Conservation (phyloP, 1,139 yeast species). For the Sugiyamaella pinicola region DNA sequence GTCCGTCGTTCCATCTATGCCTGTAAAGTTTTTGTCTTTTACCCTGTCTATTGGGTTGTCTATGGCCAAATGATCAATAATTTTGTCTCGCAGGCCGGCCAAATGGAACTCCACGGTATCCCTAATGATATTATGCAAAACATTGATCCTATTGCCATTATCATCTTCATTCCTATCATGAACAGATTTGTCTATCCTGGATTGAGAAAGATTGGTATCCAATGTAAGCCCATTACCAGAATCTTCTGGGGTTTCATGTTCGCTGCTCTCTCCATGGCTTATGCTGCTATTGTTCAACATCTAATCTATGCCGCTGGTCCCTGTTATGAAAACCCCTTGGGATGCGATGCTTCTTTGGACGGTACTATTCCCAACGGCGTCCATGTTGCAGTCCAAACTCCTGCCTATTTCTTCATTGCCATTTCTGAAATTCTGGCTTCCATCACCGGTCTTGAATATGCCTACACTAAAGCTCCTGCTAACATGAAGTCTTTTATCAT, state of each 20-base stretch:
- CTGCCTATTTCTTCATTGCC: constrained; percentile 64
- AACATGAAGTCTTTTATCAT: constrained; percentile 67
- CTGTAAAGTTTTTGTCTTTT: constrained; percentile 63
- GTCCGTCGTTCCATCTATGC: constrained; percentile 59
- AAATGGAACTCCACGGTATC: constrained; percentile 62
- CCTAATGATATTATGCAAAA: constrained; percentile 70
- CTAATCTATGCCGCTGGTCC: constrained; percentile 73
- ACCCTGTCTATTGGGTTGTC: constrained; percentile 67
- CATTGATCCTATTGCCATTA: constrained; percentile 61
- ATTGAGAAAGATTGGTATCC: constrained; percentile 51
- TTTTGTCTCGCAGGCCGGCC: constrained; percentile 65
- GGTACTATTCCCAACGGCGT: constrained; percentile 51
- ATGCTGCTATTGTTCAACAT: constrained; percentile 81
- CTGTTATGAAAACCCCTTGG: constrained; percentile 64
- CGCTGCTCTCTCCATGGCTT: constrained; percentile 69
- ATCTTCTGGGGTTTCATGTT: constrained; percentile 75
- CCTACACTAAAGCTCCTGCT: constrained; percentile 69
- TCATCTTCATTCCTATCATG: constrained; percentile 62
- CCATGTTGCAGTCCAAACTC: constrained; percentile 65
- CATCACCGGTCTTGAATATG: constrained; percentile 67
- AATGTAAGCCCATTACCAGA: constrained; percentile 60
- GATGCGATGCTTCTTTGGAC: constrained; percentile 43
- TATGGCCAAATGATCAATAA: constrained; percentile 69
- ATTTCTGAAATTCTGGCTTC: constrained; percentile 67
- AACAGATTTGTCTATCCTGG: constrained; percentile 58